Percentiles rank a stretch among this genome's conserved stretches.
Conservation (phyloP, 192 early-diverging fungal species). For the Lunasporangiospora selenospora region DNA sequence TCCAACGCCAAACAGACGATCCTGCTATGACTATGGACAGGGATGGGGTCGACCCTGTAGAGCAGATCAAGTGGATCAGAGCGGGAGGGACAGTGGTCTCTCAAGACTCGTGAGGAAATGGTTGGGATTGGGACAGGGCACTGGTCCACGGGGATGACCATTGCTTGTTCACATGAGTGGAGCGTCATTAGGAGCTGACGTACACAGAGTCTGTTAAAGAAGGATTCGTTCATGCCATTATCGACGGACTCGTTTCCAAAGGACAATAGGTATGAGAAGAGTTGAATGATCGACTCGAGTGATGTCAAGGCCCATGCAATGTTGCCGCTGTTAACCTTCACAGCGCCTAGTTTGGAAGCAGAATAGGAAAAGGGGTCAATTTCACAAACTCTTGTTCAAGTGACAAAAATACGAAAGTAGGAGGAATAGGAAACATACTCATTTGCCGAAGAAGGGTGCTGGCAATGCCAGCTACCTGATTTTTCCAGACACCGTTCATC, state of each 20-base stretch:
- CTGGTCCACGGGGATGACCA: conserved; percentile 24
- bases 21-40: conserved; percentile 30
- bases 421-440: conserved; percentile 22
- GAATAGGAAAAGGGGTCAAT: neutral
- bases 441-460: conserved; percentile 36
- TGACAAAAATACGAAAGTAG: neutral
- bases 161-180: conserved; percentile 26
- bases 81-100: conserved; percentile 7
- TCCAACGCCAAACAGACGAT: conserved; percentile 18
- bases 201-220: conserved; percentile 14
- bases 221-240: too few species aligned
- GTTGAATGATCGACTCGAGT: conserved; percentile 31
- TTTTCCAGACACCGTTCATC: conserved; percentile 40
- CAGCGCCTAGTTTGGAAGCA: conserved; percentile 3
- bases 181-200: conserved; percentile 8
- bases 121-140: conserved; percentile 18
- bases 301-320: conserved; percentile 27
- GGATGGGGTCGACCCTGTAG: conserved; percentile 25
- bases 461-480: conserved; percentile 42
- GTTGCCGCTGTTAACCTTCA: conserved; percentile 21
- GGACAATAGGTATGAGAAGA: conserved; percentile 22
- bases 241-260: too few species aligned
- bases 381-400: neutral
- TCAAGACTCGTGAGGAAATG: neutral
- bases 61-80: conserved; percentile 29